Evolutionary conservation across 805 yeast genomes (phyloP).

Genomic region (Candida sphagnicola): DNA sequence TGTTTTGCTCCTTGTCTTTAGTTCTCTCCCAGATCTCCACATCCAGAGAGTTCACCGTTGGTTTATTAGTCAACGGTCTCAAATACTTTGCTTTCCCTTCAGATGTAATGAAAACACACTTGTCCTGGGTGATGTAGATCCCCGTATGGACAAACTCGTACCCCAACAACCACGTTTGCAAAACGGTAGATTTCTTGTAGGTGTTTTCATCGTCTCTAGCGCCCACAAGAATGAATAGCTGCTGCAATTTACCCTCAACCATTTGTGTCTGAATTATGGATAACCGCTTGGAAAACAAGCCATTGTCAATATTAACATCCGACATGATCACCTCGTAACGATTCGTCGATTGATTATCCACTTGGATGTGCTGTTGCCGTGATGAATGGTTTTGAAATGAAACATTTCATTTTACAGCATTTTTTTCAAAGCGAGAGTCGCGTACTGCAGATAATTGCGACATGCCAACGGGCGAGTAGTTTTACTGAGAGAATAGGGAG

Average conservation of each 20-base stretch:
- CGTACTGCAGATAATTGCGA: too few relatives aligned
- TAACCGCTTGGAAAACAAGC: conserved; percentile 51
- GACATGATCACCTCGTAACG: conserved; percentile 49
- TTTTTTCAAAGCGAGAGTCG: too few relatives aligned
- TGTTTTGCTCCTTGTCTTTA: conserved; percentile 77
- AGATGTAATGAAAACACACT: conserved; percentile 67
- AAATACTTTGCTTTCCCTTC: conserved; percentile 83
- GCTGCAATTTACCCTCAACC: conserved; percentile 17
- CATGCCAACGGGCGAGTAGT: too few relatives aligned
- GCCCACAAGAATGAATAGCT: conserved; percentile 65
- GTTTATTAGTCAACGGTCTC: conserved; percentile 46
- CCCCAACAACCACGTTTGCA: conserved; percentile 90
- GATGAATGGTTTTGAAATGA: too few relatives aligned
- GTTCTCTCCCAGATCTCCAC: conserved; percentile 67
- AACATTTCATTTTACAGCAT: too few relatives aligned
- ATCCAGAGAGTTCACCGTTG: conserved; percentile 37
- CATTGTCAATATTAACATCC: conserved; percentile 53
- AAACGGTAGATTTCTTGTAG: conserved; percentile 78
- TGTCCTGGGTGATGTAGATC: conserved; percentile 57
- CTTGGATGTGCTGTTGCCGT: too few relatives aligned
- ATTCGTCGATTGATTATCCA: too few relatives aligned
- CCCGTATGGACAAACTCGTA: conserved; percentile 95
- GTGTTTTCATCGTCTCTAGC: conserved; percentile 86
- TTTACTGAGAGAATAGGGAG: too few relatives aligned
- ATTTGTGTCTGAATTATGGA: conserved; percentile 35